phyloP scores from a whole-genome alignment of 73 alveolate genomes.

The Tetrahymena borealis region DNA sequence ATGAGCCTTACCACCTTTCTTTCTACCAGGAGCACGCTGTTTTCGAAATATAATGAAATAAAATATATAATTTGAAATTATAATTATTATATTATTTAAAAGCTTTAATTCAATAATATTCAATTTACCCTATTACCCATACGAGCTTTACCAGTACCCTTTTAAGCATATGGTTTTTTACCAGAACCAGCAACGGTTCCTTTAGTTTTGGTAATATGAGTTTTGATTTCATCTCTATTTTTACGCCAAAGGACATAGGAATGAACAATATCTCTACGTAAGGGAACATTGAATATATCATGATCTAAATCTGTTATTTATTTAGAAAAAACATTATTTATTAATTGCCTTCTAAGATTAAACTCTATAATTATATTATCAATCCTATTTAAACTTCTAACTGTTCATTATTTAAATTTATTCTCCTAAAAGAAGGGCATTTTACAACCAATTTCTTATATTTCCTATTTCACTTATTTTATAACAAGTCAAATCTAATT shows the following conservation, averaged over 20 bases:
- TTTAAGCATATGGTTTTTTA: conserved; percentile 43
- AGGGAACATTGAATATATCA: conserved; percentile 34
- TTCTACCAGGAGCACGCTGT: conserved; percentile 44
- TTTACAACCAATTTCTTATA: not conserved
- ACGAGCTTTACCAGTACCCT: conserved; percentile 61
- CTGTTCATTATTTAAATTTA: no score
- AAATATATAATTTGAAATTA: not conserved
- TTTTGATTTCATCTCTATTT: not conserved
- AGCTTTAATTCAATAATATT: not conserved
- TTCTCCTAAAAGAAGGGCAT: not conserved
- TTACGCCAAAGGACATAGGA: conserved; percentile 27
- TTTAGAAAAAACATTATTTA: conserved; percentile 9
- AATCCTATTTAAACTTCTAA: no score
- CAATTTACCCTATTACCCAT: conserved; percentile 36
- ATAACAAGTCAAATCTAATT: not conserved
- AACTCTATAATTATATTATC: no score
- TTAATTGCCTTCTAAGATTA: no score
- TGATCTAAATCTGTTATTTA: conserved; percentile 39
- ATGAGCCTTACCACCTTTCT: conserved; percentile 60
- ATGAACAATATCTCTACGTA: conserved; percentile 62
- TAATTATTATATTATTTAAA: no score
- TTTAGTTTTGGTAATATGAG: conserved; percentile 28
- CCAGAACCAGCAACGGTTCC: conserved; percentile 62
- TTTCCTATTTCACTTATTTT: not conserved
- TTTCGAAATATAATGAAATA: not conserved